These are phyloP conservation scores for Solanum dulcamara DNA, from an alignment of 257 asterid genomes.

Conservation along the genomic window DNA sequence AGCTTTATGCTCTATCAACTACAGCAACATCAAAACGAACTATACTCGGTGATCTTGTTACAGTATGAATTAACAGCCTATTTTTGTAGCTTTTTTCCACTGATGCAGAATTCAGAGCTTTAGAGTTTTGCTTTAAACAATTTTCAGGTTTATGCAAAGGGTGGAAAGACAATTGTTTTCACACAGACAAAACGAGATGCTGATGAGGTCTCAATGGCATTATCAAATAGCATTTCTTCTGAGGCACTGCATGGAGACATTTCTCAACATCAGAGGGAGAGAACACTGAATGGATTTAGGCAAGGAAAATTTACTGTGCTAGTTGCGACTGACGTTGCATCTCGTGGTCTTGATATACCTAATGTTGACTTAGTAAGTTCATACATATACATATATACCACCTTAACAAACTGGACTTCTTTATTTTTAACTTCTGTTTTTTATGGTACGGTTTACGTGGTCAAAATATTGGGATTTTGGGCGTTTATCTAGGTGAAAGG, in stretches of 20 bases:
- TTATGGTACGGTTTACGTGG: not conserved
- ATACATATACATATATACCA: not conserved
- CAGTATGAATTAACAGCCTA: slow-evolving; percentile 25
- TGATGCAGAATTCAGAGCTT: not conserved
- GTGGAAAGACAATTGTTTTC: slow-evolving; percentile 87
- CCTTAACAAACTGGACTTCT: not conserved
- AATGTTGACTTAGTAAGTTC: slow-evolving; percentile 87
- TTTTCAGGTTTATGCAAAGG: slow-evolving; percentile 75
- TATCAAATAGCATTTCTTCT: slow-evolving; percentile 70
- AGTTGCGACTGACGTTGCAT: slow-evolving; percentile 94
- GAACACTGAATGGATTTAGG: slow-evolving; percentile 83
- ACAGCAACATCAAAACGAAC: slow-evolving; percentile 59
- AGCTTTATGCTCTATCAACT: slow-evolving; percentile 61
- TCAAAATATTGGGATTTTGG: not conserved
- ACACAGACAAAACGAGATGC: slow-evolving; percentile 93
- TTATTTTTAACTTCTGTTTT: not conserved
- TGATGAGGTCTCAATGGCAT: slow-evolving; percentile 76
- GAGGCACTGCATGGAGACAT: slow-evolving; percentile 98
- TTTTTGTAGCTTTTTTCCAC: not conserved
- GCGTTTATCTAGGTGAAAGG: not conserved
- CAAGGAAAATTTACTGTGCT: slow-evolving; percentile 90
- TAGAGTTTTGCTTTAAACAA: not conserved
- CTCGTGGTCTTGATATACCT: slow-evolving; percentile 93
- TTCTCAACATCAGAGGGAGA: slow-evolving; percentile 96
- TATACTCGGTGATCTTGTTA: slow-evolving; percentile 67